Base-by-base conservation (phyloP, 139 green algal genomes). In the Gonium pectorale region DNA sequence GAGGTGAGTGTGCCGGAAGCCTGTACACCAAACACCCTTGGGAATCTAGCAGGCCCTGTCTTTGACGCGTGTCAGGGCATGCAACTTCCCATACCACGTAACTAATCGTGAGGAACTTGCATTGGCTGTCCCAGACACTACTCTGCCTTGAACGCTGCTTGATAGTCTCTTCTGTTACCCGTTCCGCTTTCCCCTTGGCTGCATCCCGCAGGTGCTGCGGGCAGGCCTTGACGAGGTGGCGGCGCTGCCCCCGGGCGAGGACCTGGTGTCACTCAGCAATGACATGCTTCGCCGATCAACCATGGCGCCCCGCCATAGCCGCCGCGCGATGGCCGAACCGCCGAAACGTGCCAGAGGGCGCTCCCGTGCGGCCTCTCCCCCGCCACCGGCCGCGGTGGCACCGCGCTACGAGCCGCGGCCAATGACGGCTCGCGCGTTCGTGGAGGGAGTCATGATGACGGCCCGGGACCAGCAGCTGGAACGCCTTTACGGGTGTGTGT, bases 381-480 rank as follows among this genome's bases (percentile, higher is more conserved):
- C 31, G 1, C 15, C 70, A 6, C 8, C 46, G 2, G 70, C 46
- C 33, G 46, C 46, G 33, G 70, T 64, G 56, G 5, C 26, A 24
- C 1, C 62, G 41, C 33, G 64, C 62, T 83, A 83, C 62, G 60
- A 73, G 77, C 41, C 43, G 22, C 77, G 77, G 77, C 77, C 77
- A 2, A 35, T 83, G 77, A 83, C 77, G 77, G 77, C 77, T 2
- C 41, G 77, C 5, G 77, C 77, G 29, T 83, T 83, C 44, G 59
- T 83, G 77, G 77, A 83, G 31, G 77, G 77, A 2, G 77, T 83
- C 6, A 83, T 83, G 77, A 15, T 35, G 21, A 17, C 63, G n/a
- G 77, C 77, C 31, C 60, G 77, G 62, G 22, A 73, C 43, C 59
- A 83, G 43, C 77, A 83, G 77, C n/a, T 83, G 31, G 40, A 70